Percentiles rank a stretch among this genome's conserved stretches.
Conservation (phyloP, 1,139 yeast genomes). For the Lodderomyces oxycetoniae region DNA sequence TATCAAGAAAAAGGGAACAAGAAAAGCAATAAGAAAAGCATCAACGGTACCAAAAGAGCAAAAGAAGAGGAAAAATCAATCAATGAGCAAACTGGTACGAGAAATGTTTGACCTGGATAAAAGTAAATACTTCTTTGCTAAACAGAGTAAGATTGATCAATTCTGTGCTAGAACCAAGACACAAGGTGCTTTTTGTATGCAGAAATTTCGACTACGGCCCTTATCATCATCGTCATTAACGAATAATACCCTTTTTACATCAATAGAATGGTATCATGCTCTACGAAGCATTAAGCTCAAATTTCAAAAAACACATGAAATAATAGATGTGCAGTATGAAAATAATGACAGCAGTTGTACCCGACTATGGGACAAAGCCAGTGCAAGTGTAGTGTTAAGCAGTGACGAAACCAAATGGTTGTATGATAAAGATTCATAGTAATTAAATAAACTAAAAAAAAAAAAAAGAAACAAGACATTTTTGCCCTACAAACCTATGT, state of each 20-base stretch:
- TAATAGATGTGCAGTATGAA: too few species aligned
- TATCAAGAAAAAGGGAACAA: constrained; percentile 1
- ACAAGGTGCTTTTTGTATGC: not conserved
- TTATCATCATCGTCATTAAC: too few species aligned
- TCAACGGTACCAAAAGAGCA: not conserved
- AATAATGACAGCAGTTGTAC: too few species aligned
- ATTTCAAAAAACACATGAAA: too few species aligned
- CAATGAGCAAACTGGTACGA: constrained; percentile 5
- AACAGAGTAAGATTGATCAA: constrained; percentile 5
- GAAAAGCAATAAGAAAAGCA: not conserved
- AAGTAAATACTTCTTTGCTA: constrained; percentile 2
- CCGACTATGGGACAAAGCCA: constrained; percentile 4
- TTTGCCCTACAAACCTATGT: not conserved
- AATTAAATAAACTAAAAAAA: not conserved
- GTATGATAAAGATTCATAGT: constrained; percentile 1
- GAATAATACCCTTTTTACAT: too few species aligned
- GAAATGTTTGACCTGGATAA: constrained; percentile 1
- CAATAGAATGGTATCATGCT: too few species aligned
- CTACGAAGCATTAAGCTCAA: too few species aligned
- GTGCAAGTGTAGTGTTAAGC: not conserved
- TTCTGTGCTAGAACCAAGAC: constrained; percentile 1
- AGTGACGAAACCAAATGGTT: constrained; percentile 2
- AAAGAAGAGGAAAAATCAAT: constrained; percentile 4
- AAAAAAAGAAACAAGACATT: not conserved
- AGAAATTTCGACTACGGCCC: not conserved